Conservation (phyloP, 306 rosid genomes). For the Rubus parviflorus region DNA sequence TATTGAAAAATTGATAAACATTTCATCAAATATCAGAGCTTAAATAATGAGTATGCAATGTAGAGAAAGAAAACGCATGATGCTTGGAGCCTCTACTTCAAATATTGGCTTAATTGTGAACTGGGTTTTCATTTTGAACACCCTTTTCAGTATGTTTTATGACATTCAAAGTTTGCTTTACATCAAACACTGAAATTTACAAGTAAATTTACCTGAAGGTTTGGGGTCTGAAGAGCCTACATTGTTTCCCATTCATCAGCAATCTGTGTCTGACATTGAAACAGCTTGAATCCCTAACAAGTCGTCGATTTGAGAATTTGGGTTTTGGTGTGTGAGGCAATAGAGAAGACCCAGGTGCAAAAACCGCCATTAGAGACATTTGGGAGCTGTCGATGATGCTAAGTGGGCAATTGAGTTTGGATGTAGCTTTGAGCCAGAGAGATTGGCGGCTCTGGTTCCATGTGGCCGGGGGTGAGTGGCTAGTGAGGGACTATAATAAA, state of each 20-base stretch:
- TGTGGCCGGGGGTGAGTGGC: slow-evolving; percentile 33
- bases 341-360: slow-evolving; percentile 20
- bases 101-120: neutral
- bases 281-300: slow-evolving; percentile 24
- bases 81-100: neutral
- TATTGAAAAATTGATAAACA: neutral
- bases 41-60: neutral
- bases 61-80: neutral
- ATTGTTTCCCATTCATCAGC: slow-evolving; percentile 11
- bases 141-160: neutral
- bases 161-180: neutral
- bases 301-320: slow-evolving; percentile 10
- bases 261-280: slow-evolving; percentile 19
- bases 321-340: slow-evolving; percentile 20
- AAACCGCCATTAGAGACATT: slow-evolving; percentile 36
- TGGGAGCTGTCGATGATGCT: neutral
- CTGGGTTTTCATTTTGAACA: slow-evolving; percentile 6
- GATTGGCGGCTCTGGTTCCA: slow-evolving; percentile 31
- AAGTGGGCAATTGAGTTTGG: neutral
- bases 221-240: slow-evolving; percentile 27
- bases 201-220: slow-evolving; percentile 27
- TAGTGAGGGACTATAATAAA: neutral
- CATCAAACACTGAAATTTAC: neutral
- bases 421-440: neutral
- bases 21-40: neutral